A percentile compares a stretch with the other conserved stretches of the same genome.
These are phyloP conservation scores for Mucor velutinosus DNA, from an alignment of 371 early-diverging fungal species.

Conservation along the genomic window DNA sequence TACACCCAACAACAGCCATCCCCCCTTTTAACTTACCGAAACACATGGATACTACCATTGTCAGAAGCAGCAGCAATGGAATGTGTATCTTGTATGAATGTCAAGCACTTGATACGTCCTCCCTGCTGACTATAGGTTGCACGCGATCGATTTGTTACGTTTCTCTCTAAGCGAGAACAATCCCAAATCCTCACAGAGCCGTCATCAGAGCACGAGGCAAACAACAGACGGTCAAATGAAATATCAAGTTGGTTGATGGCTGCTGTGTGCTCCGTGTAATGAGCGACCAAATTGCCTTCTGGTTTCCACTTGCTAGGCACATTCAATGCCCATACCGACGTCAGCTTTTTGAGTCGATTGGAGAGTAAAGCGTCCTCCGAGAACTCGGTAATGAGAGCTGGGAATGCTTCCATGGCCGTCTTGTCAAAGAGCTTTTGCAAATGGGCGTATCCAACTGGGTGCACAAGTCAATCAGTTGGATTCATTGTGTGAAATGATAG, in stretches of 20 bases:
- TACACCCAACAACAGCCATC: background rate
- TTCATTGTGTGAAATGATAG: background rate
- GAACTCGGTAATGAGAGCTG: slow-evolving; percentile 54
- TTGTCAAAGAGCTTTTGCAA: slow-evolving; percentile 49
- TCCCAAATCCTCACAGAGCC: slow-evolving; percentile 92
- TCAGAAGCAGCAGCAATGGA: slow-evolving; percentile 85
- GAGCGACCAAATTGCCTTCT: slow-evolving; percentile 71
- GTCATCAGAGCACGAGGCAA: slow-evolving; percentile 87
- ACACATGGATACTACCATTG: slow-evolving; percentile 85
- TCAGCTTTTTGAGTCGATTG: slow-evolving; percentile 38
- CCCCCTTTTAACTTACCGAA: slow-evolving; percentile 45
- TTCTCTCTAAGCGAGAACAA: slow-evolving; percentile 76
- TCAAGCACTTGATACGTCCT: slow-evolving; percentile 76
- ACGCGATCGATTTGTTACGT: slow-evolving; percentile 80
- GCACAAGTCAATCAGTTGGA: background rate
- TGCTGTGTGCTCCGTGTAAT: slow-evolving; percentile 84
- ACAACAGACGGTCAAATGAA: slow-evolving; percentile 78
- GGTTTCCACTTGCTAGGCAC: slow-evolving; percentile 49
- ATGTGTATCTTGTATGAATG: slow-evolving; percentile 80
- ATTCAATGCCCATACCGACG: slow-evolving; percentile 26
- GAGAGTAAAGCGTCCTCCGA: slow-evolving; percentile 41
- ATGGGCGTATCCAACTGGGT: slow-evolving; percentile 44
- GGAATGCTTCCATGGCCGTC: slow-evolving; percentile 50
- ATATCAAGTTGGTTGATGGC: slow-evolving; percentile 75
- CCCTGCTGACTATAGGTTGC: slow-evolving; percentile 77